Conservation (phyloP, 805 yeast species). For the Maudiozyma barnettii region DNA sequence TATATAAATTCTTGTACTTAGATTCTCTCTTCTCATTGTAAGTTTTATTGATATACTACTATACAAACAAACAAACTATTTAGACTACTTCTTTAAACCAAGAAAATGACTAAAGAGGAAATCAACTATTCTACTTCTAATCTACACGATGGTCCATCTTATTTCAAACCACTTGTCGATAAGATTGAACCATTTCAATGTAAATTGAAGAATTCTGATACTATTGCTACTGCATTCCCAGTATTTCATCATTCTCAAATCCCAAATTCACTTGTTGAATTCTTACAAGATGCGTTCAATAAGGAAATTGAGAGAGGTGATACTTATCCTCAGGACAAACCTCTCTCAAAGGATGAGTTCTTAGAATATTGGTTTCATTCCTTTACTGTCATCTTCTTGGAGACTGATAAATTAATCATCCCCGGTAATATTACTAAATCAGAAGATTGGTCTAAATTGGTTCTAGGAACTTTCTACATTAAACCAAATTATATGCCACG, state of each 20-base stretch:
- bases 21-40: too few relatives aligned
- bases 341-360: conserved; percentile 41
- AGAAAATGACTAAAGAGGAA: conserved; percentile 1
- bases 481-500: conserved; percentile 84
- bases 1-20: too few relatives aligned
- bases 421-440: conserved; percentile 7
- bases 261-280: conserved; percentile 41
- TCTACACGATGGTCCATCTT: conserved; percentile 28
- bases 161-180: conserved; percentile 24
- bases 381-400: conserved; percentile 55
- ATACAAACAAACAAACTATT: neutral
- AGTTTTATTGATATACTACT: too few relatives aligned
- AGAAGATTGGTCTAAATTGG: conserved; percentile 37
- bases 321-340: conserved; percentile 58
- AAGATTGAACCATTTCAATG: conserved; percentile 34
- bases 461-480: conserved; percentile 68
- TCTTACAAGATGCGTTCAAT: conserved; percentile 46
- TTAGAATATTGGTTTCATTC: conserved; percentile 55
- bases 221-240: conserved; percentile 52
- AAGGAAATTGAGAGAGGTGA: conserved; percentile 58
- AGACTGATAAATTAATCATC: conserved; percentile 28
- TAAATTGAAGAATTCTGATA: conserved; percentile 35
- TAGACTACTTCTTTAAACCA: neutral
- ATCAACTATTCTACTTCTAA: conserved; percentile 8
- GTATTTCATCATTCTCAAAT: conserved; percentile 39